Evolutionary conservation across 1,284 basidiomycete genomes (phyloP).

Genomic region (Moesziomyces sp.): DNA sequence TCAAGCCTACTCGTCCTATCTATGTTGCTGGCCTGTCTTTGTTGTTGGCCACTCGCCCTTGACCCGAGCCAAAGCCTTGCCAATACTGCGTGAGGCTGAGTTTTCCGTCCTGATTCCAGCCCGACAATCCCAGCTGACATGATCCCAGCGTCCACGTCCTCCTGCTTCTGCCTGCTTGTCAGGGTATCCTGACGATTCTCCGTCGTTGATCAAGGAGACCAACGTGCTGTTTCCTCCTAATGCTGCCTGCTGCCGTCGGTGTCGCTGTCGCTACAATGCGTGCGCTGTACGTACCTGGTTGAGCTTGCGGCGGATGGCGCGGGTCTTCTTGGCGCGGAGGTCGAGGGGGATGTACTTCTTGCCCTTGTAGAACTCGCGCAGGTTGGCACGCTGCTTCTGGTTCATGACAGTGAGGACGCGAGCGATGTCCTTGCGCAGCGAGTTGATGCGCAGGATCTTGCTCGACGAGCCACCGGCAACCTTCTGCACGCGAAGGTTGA

Average conservation of each 20-base stretch:
- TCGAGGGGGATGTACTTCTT: constrained; percentile 98
- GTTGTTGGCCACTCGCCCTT: too few species aligned
- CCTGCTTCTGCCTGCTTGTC: too few species aligned
- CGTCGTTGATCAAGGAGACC: too few species aligned
- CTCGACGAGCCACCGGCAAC: constrained; percentile 94
- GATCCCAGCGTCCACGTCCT: too few species aligned
- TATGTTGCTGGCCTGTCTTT: too few species aligned
- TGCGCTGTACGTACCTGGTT: constrained; percentile 75
- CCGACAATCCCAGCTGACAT: too few species aligned
- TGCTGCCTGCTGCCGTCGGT: not conserved
- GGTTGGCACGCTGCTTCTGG: constrained; percentile 95
- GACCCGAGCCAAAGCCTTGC: too few species aligned
- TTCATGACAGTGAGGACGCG: constrained; percentile 98
- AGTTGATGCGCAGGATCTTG: constrained; percentile 85
- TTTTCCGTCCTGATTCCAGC: too few species aligned
- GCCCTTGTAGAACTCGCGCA: constrained; percentile 96
- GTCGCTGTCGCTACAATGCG: not conserved
- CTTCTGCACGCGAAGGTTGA: constrained; percentile 92
- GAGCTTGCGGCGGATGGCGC: constrained; percentile 94
- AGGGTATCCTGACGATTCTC: too few species aligned
- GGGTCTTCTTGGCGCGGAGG: constrained; percentile 97
- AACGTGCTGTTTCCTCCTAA: too few species aligned
- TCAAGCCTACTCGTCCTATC: too few species aligned
- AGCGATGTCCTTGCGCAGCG: constrained; percentile 98
- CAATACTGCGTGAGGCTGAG: too few species aligned